Percentiles rank a stretch among this genome's conserved stretches.
phyloP scores from a whole-genome alignment of 768 basidiomycete species.

The Lentinula edodes region DNA sequence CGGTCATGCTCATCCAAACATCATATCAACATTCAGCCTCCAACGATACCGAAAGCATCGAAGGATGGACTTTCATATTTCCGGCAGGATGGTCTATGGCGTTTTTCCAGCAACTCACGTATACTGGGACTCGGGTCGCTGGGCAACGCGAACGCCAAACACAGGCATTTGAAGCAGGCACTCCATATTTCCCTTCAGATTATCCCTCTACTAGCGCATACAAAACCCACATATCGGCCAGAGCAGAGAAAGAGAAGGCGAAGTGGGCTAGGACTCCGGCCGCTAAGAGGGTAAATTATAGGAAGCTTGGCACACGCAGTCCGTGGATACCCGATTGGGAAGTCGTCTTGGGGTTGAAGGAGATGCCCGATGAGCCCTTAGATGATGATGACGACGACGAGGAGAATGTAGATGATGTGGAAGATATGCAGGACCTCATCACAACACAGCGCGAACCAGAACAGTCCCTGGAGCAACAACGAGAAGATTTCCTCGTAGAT shows the following conservation, averaged over 20 bases:
- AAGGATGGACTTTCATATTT: slow-evolving; percentile 85
- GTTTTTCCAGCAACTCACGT: slow-evolving; percentile 76
- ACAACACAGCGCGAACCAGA: slow-evolving; percentile 52
- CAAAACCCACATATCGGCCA: slow-evolving; percentile 37
- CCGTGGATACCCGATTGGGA: slow-evolving; percentile 81
- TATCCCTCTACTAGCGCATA: slow-evolving; percentile 59
- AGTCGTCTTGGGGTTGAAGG: slow-evolving; percentile 50
- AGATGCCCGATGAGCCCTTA: slow-evolving; percentile 3
- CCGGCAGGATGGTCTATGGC: slow-evolving; percentile 91
- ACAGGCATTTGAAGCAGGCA: slow-evolving; percentile 79
- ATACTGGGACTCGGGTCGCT: slow-evolving; percentile 78
- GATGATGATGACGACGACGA: slow-evolving; percentile 16
- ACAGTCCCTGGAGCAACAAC: slow-evolving; percentile 4
- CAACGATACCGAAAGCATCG: slow-evolving; percentile 38
- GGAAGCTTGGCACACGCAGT: slow-evolving; percentile 54
- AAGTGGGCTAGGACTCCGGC: slow-evolving; percentile 81
- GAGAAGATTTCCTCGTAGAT: slow-evolving; percentile 20
- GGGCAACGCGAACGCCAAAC: slow-evolving; percentile 81
- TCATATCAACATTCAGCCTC: slow-evolving; percentile 43
- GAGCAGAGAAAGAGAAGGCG: slow-evolving; percentile 47
- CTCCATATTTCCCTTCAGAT: slow-evolving; percentile 75
- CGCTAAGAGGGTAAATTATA: slow-evolving; percentile 77
- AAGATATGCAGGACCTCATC: slow-evolving; percentile 27
- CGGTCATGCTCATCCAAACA: slow-evolving; percentile 77
- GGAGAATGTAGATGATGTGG: neutral